Evolutionary conservation across 2,329 filamentous ascomycete genomes (phyloP).

Genomic region (Mycosphaerella arachidis): DNA sequence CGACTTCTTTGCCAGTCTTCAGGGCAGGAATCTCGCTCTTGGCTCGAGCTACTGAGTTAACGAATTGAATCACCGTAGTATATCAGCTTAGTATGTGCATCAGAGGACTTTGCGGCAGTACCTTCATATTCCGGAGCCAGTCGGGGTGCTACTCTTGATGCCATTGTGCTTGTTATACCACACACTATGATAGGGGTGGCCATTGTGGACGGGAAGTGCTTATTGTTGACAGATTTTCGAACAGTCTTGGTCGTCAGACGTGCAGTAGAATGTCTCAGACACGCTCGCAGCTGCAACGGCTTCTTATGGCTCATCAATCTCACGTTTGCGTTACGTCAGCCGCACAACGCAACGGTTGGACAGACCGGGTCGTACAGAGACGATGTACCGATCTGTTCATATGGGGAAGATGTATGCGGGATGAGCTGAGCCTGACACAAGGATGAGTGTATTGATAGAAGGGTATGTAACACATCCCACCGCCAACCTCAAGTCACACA

Average conservation of each 20-base stretch:
- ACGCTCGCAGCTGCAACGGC: not conserved
- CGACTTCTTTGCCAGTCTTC: slow-evolving; percentile 2
- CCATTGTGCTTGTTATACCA: slow-evolving; percentile 2
- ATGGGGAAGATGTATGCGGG: too few relatives aligned
- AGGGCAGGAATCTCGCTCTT: slow-evolving; percentile 10
- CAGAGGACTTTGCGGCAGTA: not conserved
- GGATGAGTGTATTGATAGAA: too few relatives aligned
- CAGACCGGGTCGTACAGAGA: too few relatives aligned
- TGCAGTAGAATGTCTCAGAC: not conserved
- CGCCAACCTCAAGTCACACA: too few relatives aligned
- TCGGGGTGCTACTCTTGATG: not conserved
- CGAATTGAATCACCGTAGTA: slow-evolving; percentile 12
- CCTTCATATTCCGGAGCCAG: slow-evolving; percentile 2
- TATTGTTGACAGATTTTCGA: not conserved
- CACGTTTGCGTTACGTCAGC: not conserved
- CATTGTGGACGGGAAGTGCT: not conserved
- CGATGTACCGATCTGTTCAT: too few relatives aligned
- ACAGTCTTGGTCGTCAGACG: not conserved
- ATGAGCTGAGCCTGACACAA: too few relatives aligned
- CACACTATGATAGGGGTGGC: not conserved
- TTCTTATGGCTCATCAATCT: not conserved
- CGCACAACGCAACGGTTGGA: not conserved
- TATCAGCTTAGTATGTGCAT: not conserved
- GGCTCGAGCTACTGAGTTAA: slow-evolving; percentile 9
- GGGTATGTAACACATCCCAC: too few relatives aligned